Evolutionary conservation across 1,139 yeast genomes (phyloP), one percentile per base, ranked within the genome.

Genomic region (Pichia norvegensis): DNA sequence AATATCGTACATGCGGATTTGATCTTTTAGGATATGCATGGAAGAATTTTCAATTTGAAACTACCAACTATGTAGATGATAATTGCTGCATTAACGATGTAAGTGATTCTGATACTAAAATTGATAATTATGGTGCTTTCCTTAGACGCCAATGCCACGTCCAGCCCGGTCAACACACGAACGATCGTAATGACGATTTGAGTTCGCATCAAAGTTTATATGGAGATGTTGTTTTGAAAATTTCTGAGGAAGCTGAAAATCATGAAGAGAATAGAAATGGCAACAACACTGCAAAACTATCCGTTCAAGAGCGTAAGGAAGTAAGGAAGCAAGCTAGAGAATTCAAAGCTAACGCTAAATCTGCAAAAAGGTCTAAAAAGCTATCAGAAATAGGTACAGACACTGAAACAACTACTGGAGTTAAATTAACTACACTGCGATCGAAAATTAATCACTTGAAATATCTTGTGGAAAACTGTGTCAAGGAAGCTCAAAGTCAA

Each of bases 151-250:
- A 16, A 17, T 16, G 7, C 6, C 6, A 16, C 20, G 7, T 16
- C 4, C 20, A 16, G 9, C 2, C 14, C 6, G 8, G 13, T 16
- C 20, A 16, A 3, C n/a, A 20, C 5, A 17, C 29, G 48, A 87
- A 20, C 13, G 8, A 76, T 36, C 74, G 67, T 9, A 66, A 61
- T n/a, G 52, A 50, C 6, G 55, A 49, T 13, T 40, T 48, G 19
- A 48, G 51, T 23, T 46, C 49, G 11, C 51, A 48, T 19, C 46
- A 47, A 7, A 42, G 46, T 4, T 14, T 48, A 7, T 48, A 48
- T 16, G 51, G 51, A 9, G 29, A 48, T 17, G 23, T 20, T n/a
- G 22, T 38, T 7, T n/a, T 25, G 3, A 38, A 35, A 5, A 29
- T 19, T 2, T 29, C 23, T 4, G 22, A 8, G 8, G 46, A 37